Percentiles rank a stretch among this genome's conserved stretches.
Evolutionary conservation across 2,329 filamentous ascomycete species (phyloP).

Genomic region (Sarocladium brachiariae): DNA sequence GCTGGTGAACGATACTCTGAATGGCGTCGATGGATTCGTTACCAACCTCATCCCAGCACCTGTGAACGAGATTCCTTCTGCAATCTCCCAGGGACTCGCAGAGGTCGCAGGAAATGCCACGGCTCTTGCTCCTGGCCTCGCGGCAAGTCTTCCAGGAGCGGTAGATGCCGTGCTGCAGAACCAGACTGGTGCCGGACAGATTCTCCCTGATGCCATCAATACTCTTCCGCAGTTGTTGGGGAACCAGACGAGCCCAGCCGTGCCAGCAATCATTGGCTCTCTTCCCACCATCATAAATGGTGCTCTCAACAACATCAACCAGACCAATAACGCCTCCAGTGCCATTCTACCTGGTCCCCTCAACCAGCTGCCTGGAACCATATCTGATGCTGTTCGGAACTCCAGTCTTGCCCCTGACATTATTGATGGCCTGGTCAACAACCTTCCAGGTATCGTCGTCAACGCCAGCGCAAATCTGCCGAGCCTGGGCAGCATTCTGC

Average conservation of each 20-base stretch:
- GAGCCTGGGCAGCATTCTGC: constrained; percentile 4
- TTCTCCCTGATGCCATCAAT: constrained; percentile 2
- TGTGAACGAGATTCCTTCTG: constrained; percentile 2
- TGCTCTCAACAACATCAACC: background rate
- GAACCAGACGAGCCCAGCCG: background rate
- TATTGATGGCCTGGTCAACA: constrained; percentile 1
- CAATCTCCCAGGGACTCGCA: background rate
- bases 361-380: background rate
- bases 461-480: background rate
- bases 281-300: background rate
- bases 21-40: background rate
- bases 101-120: background rate
- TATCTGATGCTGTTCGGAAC: background rate
- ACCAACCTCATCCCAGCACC: background rate
- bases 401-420: background rate
- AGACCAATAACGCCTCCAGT: background rate
- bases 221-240: background rate
- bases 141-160: background rate
- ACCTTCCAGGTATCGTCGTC: constrained; percentile 1
- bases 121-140: background rate
- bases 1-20: constrained; percentile 2
- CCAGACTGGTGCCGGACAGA: constrained; percentile 1
- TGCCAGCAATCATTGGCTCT: background rate
- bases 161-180: constrained; percentile 6
- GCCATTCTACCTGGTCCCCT: background rate